Conservation (phyloP, 805 yeast genomes). For the Hermanozyma aechmeae region DNA sequence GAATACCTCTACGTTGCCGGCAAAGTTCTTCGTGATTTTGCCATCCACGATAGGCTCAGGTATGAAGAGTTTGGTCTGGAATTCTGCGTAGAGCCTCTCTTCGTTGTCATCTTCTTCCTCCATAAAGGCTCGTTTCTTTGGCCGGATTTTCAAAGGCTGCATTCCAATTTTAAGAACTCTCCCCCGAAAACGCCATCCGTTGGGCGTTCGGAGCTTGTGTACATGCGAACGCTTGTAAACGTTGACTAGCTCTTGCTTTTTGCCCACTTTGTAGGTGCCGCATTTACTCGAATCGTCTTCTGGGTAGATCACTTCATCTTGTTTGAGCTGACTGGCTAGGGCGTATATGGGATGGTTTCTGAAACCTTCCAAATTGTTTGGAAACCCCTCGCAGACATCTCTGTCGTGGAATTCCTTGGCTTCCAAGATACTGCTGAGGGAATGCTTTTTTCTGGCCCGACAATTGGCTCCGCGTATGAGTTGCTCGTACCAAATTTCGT, state of each 20-base stretch:
- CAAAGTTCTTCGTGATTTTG: conserved; percentile 62
- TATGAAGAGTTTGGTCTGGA: conserved; percentile 62
- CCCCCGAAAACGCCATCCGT: conserved; percentile 82
- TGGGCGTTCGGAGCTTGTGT: conserved; percentile 55
- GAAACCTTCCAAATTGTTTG: conserved; percentile 73
- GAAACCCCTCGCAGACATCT: conserved; percentile 76
- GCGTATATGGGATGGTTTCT: conserved; percentile 82
- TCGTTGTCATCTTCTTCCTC: conserved; percentile 39
- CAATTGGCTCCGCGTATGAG: conserved; percentile 31
- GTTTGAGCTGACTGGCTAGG: conserved; percentile 61
- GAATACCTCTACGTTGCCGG: conserved; percentile 78
- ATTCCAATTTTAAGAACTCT: conserved; percentile 63
- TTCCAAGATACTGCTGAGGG: conserved; percentile 41
- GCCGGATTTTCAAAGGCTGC: conserved; percentile 43
- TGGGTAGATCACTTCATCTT: conserved; percentile 65
- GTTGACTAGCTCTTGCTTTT: conserved; percentile 28
- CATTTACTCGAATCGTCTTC: conserved; percentile 45
- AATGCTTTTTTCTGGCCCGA: neutral
- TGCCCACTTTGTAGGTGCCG: conserved; percentile 52
- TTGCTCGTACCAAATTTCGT: conserved; percentile 51
- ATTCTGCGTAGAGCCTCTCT: conserved; percentile 59
- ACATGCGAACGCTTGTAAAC: conserved; percentile 67
- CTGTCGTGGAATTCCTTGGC: conserved; percentile 50
- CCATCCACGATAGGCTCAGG: conserved; percentile 68
- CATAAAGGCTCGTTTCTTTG: conserved; percentile 14